Evolutionary conservation across 2,329 filamentous ascomycete species (phyloP), one percentile per base, ranked within the genome.

Genomic region (Pseudonectria buxi): DNA sequence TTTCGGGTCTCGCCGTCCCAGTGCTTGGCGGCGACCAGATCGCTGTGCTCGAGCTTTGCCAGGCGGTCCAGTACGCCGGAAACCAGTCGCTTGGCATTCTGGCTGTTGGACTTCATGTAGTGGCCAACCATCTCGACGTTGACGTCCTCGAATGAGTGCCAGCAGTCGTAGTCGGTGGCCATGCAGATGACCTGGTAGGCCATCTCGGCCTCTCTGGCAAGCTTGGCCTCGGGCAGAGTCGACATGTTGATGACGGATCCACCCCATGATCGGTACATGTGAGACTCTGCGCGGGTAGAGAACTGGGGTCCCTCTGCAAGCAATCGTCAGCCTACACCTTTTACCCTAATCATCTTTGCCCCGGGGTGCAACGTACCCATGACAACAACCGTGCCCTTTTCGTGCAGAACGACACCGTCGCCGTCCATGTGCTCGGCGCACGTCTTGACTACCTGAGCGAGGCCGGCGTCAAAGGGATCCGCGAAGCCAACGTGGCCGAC

Each of bases 91-190:
- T 83, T 82, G 24, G 92, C 92, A 56, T 96, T 98, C 56, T 82
- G 73, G 34, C 85, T 74, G 64, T 98, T 98, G 48, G 87, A 83
- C 58, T 84, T 83, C 92, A 98, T 98, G 64, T 94, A 86, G 42
- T 79, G 83, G 80, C 95, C 86, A 37, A 98, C 92, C 85, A 96
- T 94, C 62, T 89, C 86, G 14, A 98, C 92, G 43, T 88, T 89
- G 44, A 98, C 92, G 46, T 85, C 86, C 39, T 79, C 83, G 32
- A 75, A 76, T 14, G 76, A 79, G 58, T 89, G 84, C 92, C 92
- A 98, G 78, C 90, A 96, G 70, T 98, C 92, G 63, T 98, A 98
- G 69, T 98, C 92, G 18, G 92, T 98, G 24, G 87, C 86, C 92
- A 98, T 98, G 72, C 90, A 95, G 56, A 98, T 94, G 77, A 95